A percentile compares a stretch with the other conserved stretches of the same genome.
Evolutionary conservation across 2,329 filamentous ascomycete genomes (phyloP).

Genomic region (Incumbomyces lentus): DNA sequence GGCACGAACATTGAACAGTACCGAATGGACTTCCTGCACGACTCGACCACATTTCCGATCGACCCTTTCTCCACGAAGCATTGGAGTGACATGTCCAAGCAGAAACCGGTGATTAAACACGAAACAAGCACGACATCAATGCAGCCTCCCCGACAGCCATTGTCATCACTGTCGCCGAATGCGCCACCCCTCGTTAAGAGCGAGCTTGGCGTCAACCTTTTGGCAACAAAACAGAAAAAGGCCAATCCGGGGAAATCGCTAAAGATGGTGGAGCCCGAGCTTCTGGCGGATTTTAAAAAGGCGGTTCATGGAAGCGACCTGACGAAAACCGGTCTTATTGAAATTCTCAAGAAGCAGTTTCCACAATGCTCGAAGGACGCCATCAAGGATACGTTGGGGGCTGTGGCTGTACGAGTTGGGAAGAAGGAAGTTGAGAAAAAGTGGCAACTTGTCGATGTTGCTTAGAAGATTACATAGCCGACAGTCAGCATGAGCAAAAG

Average conservation of each 20-base stretch:
- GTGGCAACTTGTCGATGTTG: constrained; percentile 42
- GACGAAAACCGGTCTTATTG: constrained; percentile 63
- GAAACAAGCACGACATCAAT: constrained; percentile 16
- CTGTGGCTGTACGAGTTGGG: constrained; percentile 53
- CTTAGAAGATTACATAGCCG: background rate
- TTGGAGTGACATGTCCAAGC: constrained; percentile 44
- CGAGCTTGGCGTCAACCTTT: background rate
- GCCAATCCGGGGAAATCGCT: constrained; percentile 10
- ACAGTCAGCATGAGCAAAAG: background rate
- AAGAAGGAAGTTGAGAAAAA: constrained; percentile 54
- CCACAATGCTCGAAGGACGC: constrained; percentile 58
- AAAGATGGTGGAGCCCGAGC: constrained; percentile 44
- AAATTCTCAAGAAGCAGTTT: constrained; percentile 66
- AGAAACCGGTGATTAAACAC: constrained; percentile 15
- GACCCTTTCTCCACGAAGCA: constrained; percentile 78
- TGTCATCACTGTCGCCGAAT: constrained; percentile 15
- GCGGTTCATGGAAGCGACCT: constrained; percentile 61
- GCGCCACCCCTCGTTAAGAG: constrained; percentile 6
- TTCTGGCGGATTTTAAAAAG: constrained; percentile 57
- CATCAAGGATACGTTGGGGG: constrained; percentile 60
- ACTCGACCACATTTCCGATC: constrained; percentile 42
- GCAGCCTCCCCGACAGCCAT: constrained; percentile 22
- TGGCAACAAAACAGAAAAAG: constrained; percentile 1
- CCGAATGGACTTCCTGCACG: constrained; percentile 51
- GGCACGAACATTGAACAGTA: constrained; percentile 47